Evolutionary conservation across 805 yeast species (phyloP).

Genomic region (Torulaspora franciscae): DNA sequence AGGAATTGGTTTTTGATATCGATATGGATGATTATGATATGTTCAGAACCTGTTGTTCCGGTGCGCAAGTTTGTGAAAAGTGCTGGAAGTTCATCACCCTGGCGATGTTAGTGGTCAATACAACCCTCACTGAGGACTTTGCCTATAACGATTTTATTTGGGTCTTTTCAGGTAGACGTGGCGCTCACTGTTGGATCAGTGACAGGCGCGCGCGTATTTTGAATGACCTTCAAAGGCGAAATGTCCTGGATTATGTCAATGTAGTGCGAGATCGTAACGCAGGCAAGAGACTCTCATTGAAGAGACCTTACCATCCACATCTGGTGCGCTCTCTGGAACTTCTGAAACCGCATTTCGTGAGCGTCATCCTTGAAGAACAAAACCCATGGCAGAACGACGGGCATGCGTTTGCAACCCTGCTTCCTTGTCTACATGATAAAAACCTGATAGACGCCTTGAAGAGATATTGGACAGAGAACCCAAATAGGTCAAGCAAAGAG

Average conservation of each 20-base stretch:
- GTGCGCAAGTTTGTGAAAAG: conserved; percentile 75
- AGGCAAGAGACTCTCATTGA: conserved; percentile 47
- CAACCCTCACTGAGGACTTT: conserved; percentile 76
- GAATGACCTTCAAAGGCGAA: conserved; percentile 67
- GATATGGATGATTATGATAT: conserved; percentile 97
- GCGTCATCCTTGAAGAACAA: conserved; percentile 69
- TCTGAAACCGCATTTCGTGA: conserved; percentile 57
- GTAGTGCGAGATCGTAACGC: conserved; percentile 53
- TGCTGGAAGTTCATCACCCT: conserved; percentile 93
- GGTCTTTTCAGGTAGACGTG: conserved; percentile 98
- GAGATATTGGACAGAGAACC: conserved; percentile 53
- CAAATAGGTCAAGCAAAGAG: conserved; percentile 48
- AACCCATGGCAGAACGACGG: conserved; percentile 72
- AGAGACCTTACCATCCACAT: conserved; percentile 88
- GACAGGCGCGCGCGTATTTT: conserved; percentile 73
- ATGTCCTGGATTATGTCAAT: conserved; percentile 80
- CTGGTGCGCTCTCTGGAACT: conserved; percentile 67
- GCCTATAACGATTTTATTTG: conserved; percentile 83
- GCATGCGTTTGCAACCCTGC: conserved; percentile 52
- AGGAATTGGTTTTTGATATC: conserved; percentile 92
- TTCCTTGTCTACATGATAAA: conserved; percentile 60
- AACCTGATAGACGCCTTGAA: conserved; percentile 48
- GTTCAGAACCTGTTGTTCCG: conserved; percentile 87
- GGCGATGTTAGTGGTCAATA: conserved; percentile 71
- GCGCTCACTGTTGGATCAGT: conserved; percentile 98